Conservation (phyloP, 805 yeast species). For the Tetrapisispora taiwanensis region DNA sequence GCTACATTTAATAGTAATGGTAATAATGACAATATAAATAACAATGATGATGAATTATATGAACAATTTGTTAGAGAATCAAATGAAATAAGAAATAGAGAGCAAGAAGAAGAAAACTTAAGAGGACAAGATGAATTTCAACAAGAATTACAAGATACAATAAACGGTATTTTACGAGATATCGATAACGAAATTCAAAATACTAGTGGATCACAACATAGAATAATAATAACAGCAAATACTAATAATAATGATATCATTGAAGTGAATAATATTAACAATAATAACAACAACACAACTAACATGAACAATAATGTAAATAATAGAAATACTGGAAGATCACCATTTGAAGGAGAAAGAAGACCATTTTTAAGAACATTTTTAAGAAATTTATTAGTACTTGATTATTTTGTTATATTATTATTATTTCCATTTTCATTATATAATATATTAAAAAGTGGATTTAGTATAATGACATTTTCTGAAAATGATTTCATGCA, state of each 20-base stretch:
- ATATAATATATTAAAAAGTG: slow-evolving; percentile 23
- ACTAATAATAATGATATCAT: neutral
- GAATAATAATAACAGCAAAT: neutral
- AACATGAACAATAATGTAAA: too few species aligned
- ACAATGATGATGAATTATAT: slow-evolving; percentile 11
- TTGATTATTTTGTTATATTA: slow-evolving; percentile 23
- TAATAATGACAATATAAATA: neutral
- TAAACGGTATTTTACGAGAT: slow-evolving; percentile 8
- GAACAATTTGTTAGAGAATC: slow-evolving; percentile 12
- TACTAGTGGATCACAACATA: neutral
- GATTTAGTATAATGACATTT: slow-evolving; percentile 24
- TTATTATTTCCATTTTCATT: slow-evolving; percentile 26
- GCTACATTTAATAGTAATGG: too few species aligned
- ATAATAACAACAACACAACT: neutral
- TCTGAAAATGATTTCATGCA: slow-evolving; percentile 21
- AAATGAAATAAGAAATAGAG: slow-evolving; percentile 4
- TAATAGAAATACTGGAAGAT: neutral
- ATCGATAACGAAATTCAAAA: slow-evolving; percentile 1
- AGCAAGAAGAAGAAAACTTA: slow-evolving; percentile 6
- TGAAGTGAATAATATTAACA: neutral
- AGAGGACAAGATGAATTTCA: slow-evolving; percentile 11
- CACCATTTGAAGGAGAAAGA: slow-evolving; percentile 13
- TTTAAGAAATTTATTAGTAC: slow-evolving; percentile 17
- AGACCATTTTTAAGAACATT: slow-evolving; percentile 18
- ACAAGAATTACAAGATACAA: slow-evolving; percentile 11